Conservation (phyloP, 1,284 basidiomycete genomes). For the Leucocoprinus gongylophorus region DNA sequence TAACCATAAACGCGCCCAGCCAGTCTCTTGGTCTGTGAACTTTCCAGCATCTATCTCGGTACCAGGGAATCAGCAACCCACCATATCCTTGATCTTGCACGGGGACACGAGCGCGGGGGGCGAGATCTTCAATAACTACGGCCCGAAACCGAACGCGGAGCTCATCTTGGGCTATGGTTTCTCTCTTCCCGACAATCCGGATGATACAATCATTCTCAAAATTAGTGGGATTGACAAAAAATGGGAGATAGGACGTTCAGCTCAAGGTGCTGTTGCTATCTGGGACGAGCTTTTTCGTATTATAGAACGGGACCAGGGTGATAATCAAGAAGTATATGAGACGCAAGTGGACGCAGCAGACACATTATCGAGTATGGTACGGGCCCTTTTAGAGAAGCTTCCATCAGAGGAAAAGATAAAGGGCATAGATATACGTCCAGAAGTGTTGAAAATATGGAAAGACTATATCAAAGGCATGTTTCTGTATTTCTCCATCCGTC, state of each 20-base stretch:
- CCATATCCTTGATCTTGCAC: slow-evolving; percentile 45
- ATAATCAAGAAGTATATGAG: slow-evolving; percentile 36
- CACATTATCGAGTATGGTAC: slow-evolving; percentile 58
- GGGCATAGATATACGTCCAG: slow-evolving; percentile 34
- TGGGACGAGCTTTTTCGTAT: slow-evolving; percentile 47
- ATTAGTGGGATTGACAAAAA: slow-evolving; percentile 49
- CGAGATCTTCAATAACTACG: slow-evolving; percentile 89
- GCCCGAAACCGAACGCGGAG: slow-evolving; percentile 79
- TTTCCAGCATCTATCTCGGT: slow-evolving; percentile 21
- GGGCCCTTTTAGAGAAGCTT: slow-evolving; percentile 47
- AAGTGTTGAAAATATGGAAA: slow-evolving; percentile 48
- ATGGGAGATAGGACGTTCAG: slow-evolving; percentile 59
- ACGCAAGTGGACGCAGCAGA: slow-evolving; percentile 60
- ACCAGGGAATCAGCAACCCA: slow-evolving; percentile 13
- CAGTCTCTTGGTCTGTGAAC: slow-evolving; percentile 73
- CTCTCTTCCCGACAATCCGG: slow-evolving; percentile 65
- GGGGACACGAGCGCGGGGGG: slow-evolving; percentile 32
- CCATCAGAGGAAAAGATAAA: slow-evolving; percentile 25
- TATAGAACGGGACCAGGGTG: slow-evolving; percentile 16
- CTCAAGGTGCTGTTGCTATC: slow-evolving; percentile 47
- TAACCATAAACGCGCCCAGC: slow-evolving; percentile 70
- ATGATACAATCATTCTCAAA: slow-evolving; percentile 78
- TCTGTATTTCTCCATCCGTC: not conserved
- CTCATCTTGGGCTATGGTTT: slow-evolving; percentile 88
- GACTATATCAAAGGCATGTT: slow-evolving; percentile 50